These are phyloP conservation scores for Oryza australiensis DNA, from an alignment of 176 grass and related monocot genomes.

Conservation along the genomic window DNA sequence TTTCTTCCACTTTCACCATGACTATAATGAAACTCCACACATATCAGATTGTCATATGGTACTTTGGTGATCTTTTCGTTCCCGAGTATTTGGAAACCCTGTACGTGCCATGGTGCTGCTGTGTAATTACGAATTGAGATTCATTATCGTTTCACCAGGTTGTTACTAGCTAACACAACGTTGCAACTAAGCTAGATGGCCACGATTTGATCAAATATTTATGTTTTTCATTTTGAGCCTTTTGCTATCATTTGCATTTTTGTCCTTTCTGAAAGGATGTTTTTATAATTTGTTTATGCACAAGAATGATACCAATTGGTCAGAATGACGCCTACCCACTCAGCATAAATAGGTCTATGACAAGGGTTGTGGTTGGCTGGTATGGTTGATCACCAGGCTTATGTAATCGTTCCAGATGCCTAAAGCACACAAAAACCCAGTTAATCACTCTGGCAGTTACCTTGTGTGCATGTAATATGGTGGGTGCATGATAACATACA, in stretches of 20 bases:
- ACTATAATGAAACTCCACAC: not conserved
- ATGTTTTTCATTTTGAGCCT: slow-evolving; percentile 11
- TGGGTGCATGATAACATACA: slow-evolving; percentile 3
- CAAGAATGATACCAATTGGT: not conserved
- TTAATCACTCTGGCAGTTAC: not conserved
- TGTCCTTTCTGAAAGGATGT: not conserved
- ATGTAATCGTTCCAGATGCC: not conserved
- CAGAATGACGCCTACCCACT: not conserved
- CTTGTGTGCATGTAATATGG: not conserved
- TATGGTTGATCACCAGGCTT: not conserved
- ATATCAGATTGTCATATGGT: not conserved
- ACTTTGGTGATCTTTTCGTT: slow-evolving; percentile 13
- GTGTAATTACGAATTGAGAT: not conserved
- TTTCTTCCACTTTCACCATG: not conserved
- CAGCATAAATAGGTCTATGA: not conserved
- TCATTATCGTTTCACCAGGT: not conserved
- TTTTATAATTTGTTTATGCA: not conserved
- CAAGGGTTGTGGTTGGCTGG: not conserved
- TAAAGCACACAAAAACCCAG: not conserved
- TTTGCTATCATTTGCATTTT: not conserved
- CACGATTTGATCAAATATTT: not conserved
- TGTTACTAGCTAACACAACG: not conserved
- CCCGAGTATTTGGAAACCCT: not conserved
- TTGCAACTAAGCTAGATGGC: slow-evolving; percentile 1
- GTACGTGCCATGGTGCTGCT: not conserved